Base-by-base conservation (phyloP, 1,284 basidiomycete genomes). In the Ganoderma boninense region DNA sequence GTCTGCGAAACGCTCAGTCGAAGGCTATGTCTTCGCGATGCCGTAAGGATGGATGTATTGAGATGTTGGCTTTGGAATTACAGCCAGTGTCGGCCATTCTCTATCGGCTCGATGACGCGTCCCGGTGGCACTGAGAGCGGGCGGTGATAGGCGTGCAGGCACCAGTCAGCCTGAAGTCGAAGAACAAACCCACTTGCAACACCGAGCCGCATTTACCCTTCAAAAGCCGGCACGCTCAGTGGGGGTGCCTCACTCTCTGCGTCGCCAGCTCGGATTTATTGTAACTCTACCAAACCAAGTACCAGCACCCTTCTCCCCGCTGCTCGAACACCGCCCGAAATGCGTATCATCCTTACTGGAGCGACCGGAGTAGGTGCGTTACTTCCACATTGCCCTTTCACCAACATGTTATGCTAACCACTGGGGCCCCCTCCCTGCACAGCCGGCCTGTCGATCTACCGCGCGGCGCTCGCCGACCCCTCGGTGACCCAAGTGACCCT, bases 361-460 rank as follows among this genome's bases (percentile, higher is more conserved):
- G 32, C 54, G 1, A 57, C 54, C 2, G 54, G 54, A 57, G 54
- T 20, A 2, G 29, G 54, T 20, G 49, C 26, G 49, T 14, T 54
- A 11, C 49, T 23, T 10, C n/a, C n/a, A 11, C 46, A 10, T 13
- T 14, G 23, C 5, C 23, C 49, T 54, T 13, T 1, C 6, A 11
- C 16, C n/a, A 4, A 13, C n/a, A 23, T 49, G 3, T 1, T 8
- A 8, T n/a, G 49, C 49, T 26, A 54, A 26, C 49, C 23, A 54
- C 23, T n/a, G n/a, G n/a, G n/a, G n/a, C n/a, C n/a, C n/a, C n/a
- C n/a, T n/a, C n/a, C n/a, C 23, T 13, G 16, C 13, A 11, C 11
- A 84, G 84, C 83, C 59, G 84, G 84, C 42, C 80, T 83, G 14
- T 79, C 79, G 4, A 79, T 82, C 38, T 80, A 84, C 60, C 82